Conservation (phyloP, 2,329 filamentous ascomycete species). For the Epichloe glyceriae region DNA sequence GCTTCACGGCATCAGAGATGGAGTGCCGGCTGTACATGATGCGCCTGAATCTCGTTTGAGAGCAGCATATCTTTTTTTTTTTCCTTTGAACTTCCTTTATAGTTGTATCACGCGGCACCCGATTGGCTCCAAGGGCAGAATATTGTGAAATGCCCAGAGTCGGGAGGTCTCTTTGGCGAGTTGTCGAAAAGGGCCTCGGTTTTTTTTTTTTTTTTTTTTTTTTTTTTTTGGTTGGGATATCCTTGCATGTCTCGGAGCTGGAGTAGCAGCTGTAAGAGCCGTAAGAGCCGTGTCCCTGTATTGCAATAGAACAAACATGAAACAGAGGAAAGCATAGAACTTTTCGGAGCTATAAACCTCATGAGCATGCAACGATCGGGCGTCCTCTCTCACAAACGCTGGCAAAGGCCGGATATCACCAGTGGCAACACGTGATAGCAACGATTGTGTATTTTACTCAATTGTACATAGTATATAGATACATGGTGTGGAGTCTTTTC, state of each 20-base stretch:
- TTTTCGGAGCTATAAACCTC: too few relatives aligned
- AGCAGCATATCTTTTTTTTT: neutral
- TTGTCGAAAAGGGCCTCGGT: neutral
- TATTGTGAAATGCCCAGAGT: slow-evolving; percentile 48
- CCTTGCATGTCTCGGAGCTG: neutral
- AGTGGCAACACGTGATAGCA: neutral
- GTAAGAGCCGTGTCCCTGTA: neutral
- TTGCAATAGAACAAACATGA: neutral
- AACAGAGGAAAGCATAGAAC: neutral
- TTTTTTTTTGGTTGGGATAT: neutral
- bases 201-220: neutral
- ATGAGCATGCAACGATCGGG: too few relatives aligned
- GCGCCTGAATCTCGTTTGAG: neutral
- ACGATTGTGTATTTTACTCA: neutral
- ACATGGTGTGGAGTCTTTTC: slow-evolving; percentile 1
- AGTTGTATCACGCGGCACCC: neutral
- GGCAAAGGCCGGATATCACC: too few relatives aligned
- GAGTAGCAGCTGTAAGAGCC: neutral
- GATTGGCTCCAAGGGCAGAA: slow-evolving; percentile 31
- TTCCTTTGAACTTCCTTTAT: neutral
- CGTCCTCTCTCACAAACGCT: too few relatives aligned
- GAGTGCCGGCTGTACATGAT: neutral
- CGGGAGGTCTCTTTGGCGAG: neutral
- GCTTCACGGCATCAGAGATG: neutral
- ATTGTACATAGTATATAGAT: neutral